Conservation (phyloP, 2,329 filamentous ascomycete genomes). For the Alternaria postmessia region DNA sequence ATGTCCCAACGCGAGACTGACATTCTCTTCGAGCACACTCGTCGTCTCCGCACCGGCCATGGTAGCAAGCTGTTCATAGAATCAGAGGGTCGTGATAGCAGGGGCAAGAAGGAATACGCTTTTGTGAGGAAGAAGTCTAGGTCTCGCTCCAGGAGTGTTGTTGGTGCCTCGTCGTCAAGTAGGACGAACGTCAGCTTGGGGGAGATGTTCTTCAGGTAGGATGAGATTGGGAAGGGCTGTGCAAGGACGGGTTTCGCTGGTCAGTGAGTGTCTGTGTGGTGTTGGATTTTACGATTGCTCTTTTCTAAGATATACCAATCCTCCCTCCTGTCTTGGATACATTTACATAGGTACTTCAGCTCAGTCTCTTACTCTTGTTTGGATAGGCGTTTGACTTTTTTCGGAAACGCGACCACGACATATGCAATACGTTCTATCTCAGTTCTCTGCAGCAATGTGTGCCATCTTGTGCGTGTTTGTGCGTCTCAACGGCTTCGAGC, state of each 20-base stretch:
- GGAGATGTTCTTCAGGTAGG: conserved; percentile 42
- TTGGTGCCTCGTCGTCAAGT: conserved; percentile 38
- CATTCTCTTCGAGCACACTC: conserved; percentile 60
- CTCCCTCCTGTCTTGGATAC: neutral
- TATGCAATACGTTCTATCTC: neutral
- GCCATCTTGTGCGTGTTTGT: neutral
- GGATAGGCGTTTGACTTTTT: neutral
- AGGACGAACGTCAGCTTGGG: conserved; percentile 41
- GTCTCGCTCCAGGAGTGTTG: conserved; percentile 43
- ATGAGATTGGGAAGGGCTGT: neutral
- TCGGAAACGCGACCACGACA: neutral
- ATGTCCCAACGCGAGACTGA: conserved; percentile 59
- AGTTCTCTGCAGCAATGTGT: neutral
- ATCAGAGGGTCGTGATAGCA: conserved; percentile 46
- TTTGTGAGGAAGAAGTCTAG: conserved; percentile 52
- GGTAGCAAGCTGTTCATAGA: conserved; percentile 53
- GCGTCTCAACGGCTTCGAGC: neutral
- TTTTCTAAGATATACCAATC: conserved; percentile 11
- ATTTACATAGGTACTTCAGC: neutral
- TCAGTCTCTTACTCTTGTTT: neutral
- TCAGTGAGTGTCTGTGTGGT: neutral
- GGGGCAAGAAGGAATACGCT: conserved; percentile 55
- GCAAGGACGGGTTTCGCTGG: neutral
- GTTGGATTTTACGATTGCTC: neutral
- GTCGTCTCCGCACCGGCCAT: conserved; percentile 50